phyloP scores from a whole-genome alignment of 129 eudicot genomes.

The Flaveria sonorensis region DNA sequence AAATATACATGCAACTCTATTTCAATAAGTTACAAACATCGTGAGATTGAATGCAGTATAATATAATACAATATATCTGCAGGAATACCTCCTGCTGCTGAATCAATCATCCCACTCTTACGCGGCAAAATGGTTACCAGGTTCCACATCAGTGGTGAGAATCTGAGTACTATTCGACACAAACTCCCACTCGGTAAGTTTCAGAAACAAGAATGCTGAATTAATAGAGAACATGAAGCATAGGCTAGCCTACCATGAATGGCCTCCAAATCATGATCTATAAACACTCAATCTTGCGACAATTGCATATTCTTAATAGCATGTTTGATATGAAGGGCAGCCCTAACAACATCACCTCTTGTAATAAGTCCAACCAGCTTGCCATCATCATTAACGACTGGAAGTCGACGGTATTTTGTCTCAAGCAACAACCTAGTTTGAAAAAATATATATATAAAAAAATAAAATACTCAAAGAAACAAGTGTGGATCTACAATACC shows the following conservation, averaged over 20 bases:
- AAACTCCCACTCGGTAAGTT: constrained; percentile 1
- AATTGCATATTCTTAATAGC: constrained; percentile 43
- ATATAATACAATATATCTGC: constrained; percentile 20
- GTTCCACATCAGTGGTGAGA: constrained; percentile 20
- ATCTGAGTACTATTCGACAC: constrained; percentile 23
- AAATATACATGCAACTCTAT: constrained; percentile 17
- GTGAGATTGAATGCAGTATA: constrained; percentile 11
- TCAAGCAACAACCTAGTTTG: constrained; percentile 68
- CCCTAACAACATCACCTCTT: constrained; percentile 86
- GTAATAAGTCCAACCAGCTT: constrained; percentile 90
- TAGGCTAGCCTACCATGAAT: constrained; percentile 8
- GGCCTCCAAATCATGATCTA: constrained; percentile 3
- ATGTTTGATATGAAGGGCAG: constrained; percentile 72
- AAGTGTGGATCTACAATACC: constrained; percentile 42
- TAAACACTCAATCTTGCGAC: constrained; percentile 34
- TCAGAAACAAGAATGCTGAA: constrained; percentile 1
- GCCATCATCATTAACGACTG: constrained; percentile 78
- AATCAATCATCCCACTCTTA: constrained; percentile 26
- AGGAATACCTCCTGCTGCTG: constrained; percentile 22
- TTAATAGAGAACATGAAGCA: constrained; percentile 14
- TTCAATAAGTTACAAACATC: background rate
- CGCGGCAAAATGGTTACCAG: constrained; percentile 26
- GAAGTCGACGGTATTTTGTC: constrained; percentile 78
- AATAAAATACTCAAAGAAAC: background rate
- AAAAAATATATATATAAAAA: background rate